A percentile compares a stretch with the other conserved stretches of the same genome.
Conservation (phyloP, 306 rosid species). For the Vigna radiata region DNA sequence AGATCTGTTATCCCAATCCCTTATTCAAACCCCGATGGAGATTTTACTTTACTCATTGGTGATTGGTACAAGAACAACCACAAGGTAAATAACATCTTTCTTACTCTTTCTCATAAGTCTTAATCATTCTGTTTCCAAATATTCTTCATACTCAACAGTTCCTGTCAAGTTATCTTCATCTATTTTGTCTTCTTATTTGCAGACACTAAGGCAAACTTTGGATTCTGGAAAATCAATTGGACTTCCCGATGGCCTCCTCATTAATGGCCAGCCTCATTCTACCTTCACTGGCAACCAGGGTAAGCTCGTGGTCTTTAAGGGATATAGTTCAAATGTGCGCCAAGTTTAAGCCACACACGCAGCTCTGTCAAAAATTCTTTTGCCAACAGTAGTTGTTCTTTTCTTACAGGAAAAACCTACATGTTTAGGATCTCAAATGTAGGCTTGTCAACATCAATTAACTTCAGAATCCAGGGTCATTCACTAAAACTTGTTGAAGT, state of each 20-base stretch:
- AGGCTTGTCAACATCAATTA: constrained; percentile 79
- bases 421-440: constrained; percentile 94
- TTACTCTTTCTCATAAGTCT: neutral
- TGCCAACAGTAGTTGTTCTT: constrained; percentile 18
- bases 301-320: constrained; percentile 35
- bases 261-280: constrained; percentile 74
- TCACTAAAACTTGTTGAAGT: constrained; percentile 78
- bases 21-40: constrained; percentile 77
- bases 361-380: constrained; percentile 13
- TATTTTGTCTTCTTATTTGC: constrained; percentile 34
- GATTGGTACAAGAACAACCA: constrained; percentile 91
- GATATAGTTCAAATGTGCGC: neutral
- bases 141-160: neutral
- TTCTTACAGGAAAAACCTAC: constrained; percentile 84
- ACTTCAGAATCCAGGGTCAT: constrained; percentile 91
- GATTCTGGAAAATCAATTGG: constrained; percentile 84
- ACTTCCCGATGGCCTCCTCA: constrained; percentile 80
- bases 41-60: constrained; percentile 86
- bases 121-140: constrained; percentile 15
- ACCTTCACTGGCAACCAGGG: constrained; percentile 82
- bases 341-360: neutral
- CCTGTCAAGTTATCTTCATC: constrained; percentile 18
- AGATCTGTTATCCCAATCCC: constrained; percentile 91
- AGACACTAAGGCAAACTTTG: constrained; percentile 72
- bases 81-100: constrained; percentile 56